A percentile compares a stretch with the other conserved stretches of the same genome.
Conservation (phyloP, 2,329 filamentous ascomycete genomes). For the Aplosporella prunicola region DNA sequence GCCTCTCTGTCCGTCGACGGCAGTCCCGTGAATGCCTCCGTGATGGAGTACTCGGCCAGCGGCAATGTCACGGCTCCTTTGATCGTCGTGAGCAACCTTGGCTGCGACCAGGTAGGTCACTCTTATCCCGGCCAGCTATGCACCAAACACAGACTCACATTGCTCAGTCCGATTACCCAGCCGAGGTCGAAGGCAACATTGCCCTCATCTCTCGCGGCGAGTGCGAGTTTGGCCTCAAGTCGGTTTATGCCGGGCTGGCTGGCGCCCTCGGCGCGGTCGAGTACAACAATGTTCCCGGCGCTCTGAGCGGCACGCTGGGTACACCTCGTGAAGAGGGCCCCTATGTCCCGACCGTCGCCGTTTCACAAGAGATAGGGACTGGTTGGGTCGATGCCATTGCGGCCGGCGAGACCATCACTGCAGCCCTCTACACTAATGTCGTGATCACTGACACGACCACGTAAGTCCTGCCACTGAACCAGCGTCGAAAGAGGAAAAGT, state of each 20-base stretch:
- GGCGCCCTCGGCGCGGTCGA: conserved; percentile 60
- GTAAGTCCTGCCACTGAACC: conserved; percentile 25
- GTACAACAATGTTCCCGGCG: conserved; percentile 58
- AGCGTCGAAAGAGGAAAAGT: neutral
- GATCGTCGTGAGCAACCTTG: conserved; percentile 21
- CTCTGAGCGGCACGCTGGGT: conserved; percentile 58
- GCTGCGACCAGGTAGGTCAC: conserved; percentile 23
- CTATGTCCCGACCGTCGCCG: conserved; percentile 58
- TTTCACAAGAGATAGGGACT: conserved; percentile 51
- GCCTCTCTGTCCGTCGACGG: conserved; percentile 18
- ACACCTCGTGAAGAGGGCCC: conserved; percentile 26
- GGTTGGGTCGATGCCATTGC: conserved; percentile 46
- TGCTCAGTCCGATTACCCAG: conserved; percentile 45
- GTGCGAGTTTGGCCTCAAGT: conserved; percentile 62
- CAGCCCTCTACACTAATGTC: conserved; percentile 32
- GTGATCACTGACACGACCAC: conserved; percentile 39
- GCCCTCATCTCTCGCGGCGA: conserved; percentile 58
- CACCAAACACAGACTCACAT: neutral
- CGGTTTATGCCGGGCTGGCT: conserved; percentile 53
- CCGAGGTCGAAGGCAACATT: conserved; percentile 49
- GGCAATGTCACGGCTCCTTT: conserved; percentile 20
- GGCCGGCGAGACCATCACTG: conserved; percentile 25
- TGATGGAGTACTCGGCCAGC: conserved; percentile 18
- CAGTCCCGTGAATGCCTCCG: conserved; percentile 14
- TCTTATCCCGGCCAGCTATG: neutral